Percentiles rank a stretch among this genome's conserved stretches.
Evolutionary conservation across 345 rosid genomes (phyloP).

Genomic region (Cardamine resedifolia): DNA sequence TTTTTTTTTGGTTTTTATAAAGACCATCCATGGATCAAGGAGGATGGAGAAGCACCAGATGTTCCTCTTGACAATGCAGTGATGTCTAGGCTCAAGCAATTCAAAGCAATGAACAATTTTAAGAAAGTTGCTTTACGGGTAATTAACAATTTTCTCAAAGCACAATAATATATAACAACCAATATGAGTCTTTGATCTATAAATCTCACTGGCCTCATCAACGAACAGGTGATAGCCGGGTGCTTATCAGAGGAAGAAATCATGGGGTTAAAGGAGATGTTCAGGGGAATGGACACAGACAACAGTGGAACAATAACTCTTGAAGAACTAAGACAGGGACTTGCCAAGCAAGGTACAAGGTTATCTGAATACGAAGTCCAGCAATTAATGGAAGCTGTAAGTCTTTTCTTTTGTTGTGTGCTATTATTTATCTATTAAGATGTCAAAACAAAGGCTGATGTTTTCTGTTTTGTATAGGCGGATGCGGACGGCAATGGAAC

Average conservation of each 20-base stretch:
- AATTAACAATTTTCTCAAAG: background rate
- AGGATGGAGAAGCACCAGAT: constrained; percentile 84
- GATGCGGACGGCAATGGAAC: constrained; percentile 87
- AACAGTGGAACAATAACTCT: constrained; percentile 91
- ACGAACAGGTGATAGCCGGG: constrained; percentile 79
- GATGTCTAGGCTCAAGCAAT: constrained; percentile 68
- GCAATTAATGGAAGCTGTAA: constrained; percentile 94
- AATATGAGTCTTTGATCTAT: background rate
- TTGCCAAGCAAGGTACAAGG: constrained; percentile 89
- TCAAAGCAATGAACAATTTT: constrained; percentile 75
- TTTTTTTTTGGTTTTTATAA: background rate
- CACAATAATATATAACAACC: background rate
- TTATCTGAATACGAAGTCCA: constrained; percentile 80
- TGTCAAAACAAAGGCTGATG: background rate
- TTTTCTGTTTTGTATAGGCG: constrained; percentile 49
- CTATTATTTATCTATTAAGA: background rate
- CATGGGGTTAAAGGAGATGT: constrained; percentile 97
- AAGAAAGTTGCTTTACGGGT: constrained; percentile 81
- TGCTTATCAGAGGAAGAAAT: constrained; percentile 97
- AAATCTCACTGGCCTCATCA: constrained; percentile 13
- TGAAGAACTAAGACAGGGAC: constrained; percentile 89
- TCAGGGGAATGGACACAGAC: constrained; percentile 82
- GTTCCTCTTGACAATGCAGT: constrained; percentile 82
- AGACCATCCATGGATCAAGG: constrained; percentile 83
- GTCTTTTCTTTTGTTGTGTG: constrained; percentile 21